Base-by-base conservation (phyloP, 2,329 filamentous ascomycete species). In the Coniochaeta sp. region DNA sequence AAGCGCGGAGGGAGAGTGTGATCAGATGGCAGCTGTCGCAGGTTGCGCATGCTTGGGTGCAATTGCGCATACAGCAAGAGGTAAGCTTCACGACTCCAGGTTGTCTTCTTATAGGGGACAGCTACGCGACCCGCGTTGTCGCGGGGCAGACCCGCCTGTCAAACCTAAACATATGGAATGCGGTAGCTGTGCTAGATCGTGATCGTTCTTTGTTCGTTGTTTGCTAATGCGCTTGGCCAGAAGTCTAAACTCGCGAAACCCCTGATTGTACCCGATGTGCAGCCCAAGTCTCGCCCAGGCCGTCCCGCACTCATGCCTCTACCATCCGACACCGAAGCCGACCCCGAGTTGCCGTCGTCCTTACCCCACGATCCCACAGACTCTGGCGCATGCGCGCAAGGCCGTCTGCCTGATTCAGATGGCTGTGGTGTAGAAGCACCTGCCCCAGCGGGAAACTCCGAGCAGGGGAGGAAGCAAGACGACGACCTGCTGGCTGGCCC, bases 401-500 rank as follows among this genome's bases (percentile, higher is more conserved):
- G 57, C 27, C 58, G 57, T 49, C 53, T 50, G 27, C 55, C 60
- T 20, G 48, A 54, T 38, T 58, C 57, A 52, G 30, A 53, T 58
- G 31, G 56, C 57, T 18, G 57, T 53, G 51, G 60, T 59, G 38
- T 51, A 56, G 26, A 56, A 59, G 22, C 59, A 51, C 22, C 31
- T 56, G 33, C 54, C 52, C 24, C 59, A 5, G 10, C 16, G 10
- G 28, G 49, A 12, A 53, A 30, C 59, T 47, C 55, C 60, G 48
- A 24, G 42, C 20, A 30, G 14, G 53, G 45, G 26, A 51, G 48
- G 49, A 35, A 50, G 27, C 55, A 53, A 48, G 61, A 61, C 24
- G 59, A 67, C 55, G 64, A 66, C 59, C 59, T 80, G 6, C 67
- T 82, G 30, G 56, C 57, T 35, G 75, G 80, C 56, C 76, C 75